Conservation (phyloP, 306 rosid genomes). For the Pachyrhizus erosus region DNA sequence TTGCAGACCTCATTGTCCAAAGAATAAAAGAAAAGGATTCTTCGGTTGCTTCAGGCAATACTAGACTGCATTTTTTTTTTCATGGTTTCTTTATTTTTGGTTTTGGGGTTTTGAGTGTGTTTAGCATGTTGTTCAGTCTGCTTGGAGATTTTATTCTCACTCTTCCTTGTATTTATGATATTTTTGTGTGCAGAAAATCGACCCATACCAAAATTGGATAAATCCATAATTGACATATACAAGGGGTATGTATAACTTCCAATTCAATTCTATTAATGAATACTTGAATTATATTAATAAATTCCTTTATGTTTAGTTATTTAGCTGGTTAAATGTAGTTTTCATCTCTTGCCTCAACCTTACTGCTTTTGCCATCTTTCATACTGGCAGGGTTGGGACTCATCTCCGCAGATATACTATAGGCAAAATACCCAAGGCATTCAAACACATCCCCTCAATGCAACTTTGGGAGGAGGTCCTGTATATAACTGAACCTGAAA, state of each 20-base stretch:
- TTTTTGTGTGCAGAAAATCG: slow-evolving; percentile 60
- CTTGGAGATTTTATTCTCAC: slow-evolving; percentile 24
- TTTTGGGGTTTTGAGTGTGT: neutral
- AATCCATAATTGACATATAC: slow-evolving; percentile 67
- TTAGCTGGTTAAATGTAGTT: neutral
- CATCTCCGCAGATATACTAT: slow-evolving; percentile 69
- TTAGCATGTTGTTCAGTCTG: neutral
- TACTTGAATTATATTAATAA: neutral
- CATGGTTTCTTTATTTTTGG: neutral
- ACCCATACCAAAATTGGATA: slow-evolving; percentile 76
- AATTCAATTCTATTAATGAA: neutral
- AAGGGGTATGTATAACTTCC: slow-evolving; percentile 63
- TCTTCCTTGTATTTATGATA: slow-evolving; percentile 14
- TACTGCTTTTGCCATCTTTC: slow-evolving; percentile 14
- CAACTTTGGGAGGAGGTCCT: slow-evolving; percentile 79
- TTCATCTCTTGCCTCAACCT: slow-evolving; percentile 7
- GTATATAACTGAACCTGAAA: slow-evolving; percentile 88
- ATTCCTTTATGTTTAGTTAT: slow-evolving; percentile 1
- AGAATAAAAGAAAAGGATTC: slow-evolving; percentile 77
- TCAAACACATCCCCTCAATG: slow-evolving; percentile 79
- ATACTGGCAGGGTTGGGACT: slow-evolving; percentile 66
- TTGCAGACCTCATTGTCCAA: slow-evolving; percentile 70
- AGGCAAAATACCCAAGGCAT: slow-evolving; percentile 83
- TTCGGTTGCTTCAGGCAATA: slow-evolving; percentile 60
- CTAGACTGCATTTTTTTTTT: neutral